Evolutionary conservation across 768 basidiomycete genomes (phyloP).

Genomic region (Psilocybe subaeruginosa): DNA sequence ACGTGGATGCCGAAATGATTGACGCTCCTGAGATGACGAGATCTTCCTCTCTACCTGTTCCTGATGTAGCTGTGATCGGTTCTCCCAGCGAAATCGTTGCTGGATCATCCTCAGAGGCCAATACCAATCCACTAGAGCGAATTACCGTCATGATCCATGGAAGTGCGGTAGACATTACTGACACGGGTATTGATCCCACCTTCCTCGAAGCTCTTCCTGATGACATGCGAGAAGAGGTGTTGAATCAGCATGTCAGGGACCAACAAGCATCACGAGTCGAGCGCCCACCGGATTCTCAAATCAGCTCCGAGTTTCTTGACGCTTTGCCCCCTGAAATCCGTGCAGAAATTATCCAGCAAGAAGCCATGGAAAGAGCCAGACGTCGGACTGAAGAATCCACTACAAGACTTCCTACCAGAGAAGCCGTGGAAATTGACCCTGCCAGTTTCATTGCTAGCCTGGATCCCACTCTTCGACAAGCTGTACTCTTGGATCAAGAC

Average conservation of each 20-base stretch:
- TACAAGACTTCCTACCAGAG: constrained; percentile 48
- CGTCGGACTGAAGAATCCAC: constrained; percentile 38
- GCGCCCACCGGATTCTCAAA: constrained; percentile 80
- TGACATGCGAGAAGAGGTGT: constrained; percentile 97
- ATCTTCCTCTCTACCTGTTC: neutral
- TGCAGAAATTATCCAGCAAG: constrained; percentile 96
- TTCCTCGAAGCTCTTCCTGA: constrained; percentile 98
- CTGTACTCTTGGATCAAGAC: constrained; percentile 89
- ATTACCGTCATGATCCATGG: constrained; percentile 93
- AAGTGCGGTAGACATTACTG: constrained; percentile 93
- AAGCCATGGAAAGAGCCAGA: constrained; percentile 80
- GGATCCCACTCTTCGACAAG: constrained; percentile 86
- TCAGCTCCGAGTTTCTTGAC: constrained; percentile 94
- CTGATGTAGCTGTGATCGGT: neutral
- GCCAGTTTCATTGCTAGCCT: constrained; percentile 92
- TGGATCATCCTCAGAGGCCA: constrained; percentile 1
- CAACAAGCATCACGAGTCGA: constrained; percentile 79
- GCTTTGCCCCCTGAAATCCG: constrained; percentile 96
- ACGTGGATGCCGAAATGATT: constrained; percentile 54
- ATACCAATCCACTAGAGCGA: constrained; percentile 48
- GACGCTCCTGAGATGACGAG: constrained; percentile 36
- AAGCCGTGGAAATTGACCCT: constrained; percentile 79
- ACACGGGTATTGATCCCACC: constrained; percentile 97
- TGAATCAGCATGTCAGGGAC: constrained; percentile 96
- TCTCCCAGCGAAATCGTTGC: neutral